Base-by-base conservation (phyloP, 106 monocot genomes). In the Platanthera zijinensis region DNA sequence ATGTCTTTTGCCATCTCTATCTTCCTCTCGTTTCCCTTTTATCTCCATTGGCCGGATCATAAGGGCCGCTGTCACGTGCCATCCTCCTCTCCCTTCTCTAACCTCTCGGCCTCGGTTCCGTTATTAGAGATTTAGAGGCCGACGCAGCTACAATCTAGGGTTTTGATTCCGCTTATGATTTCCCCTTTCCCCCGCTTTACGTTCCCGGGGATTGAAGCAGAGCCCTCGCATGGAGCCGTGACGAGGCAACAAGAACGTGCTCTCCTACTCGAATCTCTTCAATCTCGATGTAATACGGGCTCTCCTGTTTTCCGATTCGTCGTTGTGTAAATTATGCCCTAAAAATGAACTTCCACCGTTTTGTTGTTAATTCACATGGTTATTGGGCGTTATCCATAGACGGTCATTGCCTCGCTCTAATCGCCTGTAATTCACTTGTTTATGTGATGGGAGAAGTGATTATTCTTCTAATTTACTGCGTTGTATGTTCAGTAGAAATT, bases 221-320 rank as follows among this genome's bases (percentile, higher is more conserved):
- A 72, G 72, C 32, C 73, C 54, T 48, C 84, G 52, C 62, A 84
- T 89, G 86, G 89, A 84, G 47, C 76, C 52, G 49, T 61, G 84
- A 70, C 77, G 79, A 45, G 80, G 75, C 61, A 79, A 62, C 47
- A 72, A 74, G 66, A 79, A 79, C 74, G 86, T 88, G 7, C 63
- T 85, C 10, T 87, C 92, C 49, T 90, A 90, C 76, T 82, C 88
- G 83, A 88, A 87, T 52, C 92, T 95, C 84, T 95, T 92, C 86
- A 90, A 95, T 78, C 92, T 95, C 77, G 95, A 95, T 86, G 95
- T 92, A 77, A 80, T 25, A 25, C 25, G 0, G 25, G 25, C 25
- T 32, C 39, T 10, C 8, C 30, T 6, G 15, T 17, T 17, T 69
- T 52, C 47, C 10, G 19, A 13, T 54, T 17, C 6, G 49, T 12